These are phyloP conservation scores for Amanita thiersii DNA, from an alignment of 768 basidiomycete species.

Conservation along the genomic window DNA sequence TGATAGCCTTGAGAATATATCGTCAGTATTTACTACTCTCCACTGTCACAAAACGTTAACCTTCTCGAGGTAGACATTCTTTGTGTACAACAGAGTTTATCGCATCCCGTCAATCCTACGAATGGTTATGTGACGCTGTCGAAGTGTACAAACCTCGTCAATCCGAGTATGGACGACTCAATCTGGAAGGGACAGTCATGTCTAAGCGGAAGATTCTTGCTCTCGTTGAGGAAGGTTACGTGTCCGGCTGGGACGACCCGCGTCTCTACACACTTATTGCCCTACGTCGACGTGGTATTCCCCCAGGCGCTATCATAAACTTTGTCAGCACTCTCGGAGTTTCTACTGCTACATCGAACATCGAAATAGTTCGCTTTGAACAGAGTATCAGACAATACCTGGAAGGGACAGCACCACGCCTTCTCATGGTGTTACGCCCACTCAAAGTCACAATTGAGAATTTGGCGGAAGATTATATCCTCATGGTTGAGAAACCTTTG, in stretches of 20 bases:
- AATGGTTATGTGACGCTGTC: constrained; percentile 98
- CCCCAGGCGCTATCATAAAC: constrained; percentile 90
- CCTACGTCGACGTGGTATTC: constrained; percentile 88
- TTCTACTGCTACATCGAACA: constrained; percentile 75
- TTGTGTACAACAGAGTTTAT: constrained; percentile 96
- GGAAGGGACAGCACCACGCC: constrained; percentile 78
- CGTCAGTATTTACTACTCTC: constrained; percentile 53
- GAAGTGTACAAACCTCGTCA: constrained; percentile 96
- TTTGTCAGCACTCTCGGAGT: constrained; percentile 96
- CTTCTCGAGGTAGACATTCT: constrained; percentile 66
- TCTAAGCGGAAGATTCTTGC: constrained; percentile 93
- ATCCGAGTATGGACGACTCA: constrained; percentile 92
- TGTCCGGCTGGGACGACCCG: constrained; percentile 95
- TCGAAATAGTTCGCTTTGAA: constrained; percentile 86
- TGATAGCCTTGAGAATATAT: constrained; percentile 98
- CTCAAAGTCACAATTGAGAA: constrained; percentile 91
- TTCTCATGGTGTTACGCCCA: constrained; percentile 87
- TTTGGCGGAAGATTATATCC: constrained; percentile 74
- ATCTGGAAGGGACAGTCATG: constrained; percentile 89
- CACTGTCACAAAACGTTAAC: background rate
- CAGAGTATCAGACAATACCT: constrained; percentile 83
- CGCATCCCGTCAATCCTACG: constrained; percentile 92
- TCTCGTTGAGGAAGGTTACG: constrained; percentile 79
- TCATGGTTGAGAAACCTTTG: constrained; percentile 82
- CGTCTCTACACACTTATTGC: constrained; percentile 96